phyloP scores from a whole-genome alignment of 176 grass and related monocot genomes.

The Oryza glaberrima region DNA sequence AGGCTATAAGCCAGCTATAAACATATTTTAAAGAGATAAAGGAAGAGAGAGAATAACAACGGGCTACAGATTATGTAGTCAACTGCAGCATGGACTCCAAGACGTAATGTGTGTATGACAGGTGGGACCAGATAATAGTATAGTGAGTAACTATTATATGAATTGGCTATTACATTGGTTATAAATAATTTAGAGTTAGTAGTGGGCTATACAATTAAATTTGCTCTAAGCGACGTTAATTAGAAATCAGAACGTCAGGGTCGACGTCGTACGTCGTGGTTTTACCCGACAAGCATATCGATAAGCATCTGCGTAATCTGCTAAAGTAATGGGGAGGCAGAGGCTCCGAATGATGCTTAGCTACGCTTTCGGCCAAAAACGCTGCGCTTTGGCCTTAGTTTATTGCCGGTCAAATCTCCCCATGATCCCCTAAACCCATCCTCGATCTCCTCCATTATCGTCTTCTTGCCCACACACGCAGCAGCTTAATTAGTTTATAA shows the following conservation, averaged over 20 bases:
- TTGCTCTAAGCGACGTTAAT: background rate
- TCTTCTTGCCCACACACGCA: background rate
- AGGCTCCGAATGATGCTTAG: slow-evolving; percentile 33
- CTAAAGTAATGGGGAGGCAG: background rate
- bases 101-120: no score
- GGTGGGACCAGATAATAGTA: no score
- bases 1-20: no score
- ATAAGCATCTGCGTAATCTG: slow-evolving; percentile 37
- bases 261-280: slow-evolving; percentile 18
- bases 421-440: slow-evolving; percentile 64
- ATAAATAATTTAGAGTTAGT: no score
- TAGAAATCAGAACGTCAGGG: slow-evolving; percentile 9
- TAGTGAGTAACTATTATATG: no score
- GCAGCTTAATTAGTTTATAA: background rate
- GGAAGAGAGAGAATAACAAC: no score
- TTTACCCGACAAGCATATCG: slow-evolving; percentile 53
- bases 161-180: no score
- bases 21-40: no score
- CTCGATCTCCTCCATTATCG: slow-evolving; percentile 39
- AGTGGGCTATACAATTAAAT: no score
- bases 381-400: slow-evolving; percentile 33
- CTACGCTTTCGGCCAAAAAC: slow-evolving; percentile 51
- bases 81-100: no score
- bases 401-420: slow-evolving; percentile 46
- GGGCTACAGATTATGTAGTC: no score